Evolutionary conservation across 139 green algal genomes (phyloP).

Genomic region (Picochlorum sp.): DNA sequence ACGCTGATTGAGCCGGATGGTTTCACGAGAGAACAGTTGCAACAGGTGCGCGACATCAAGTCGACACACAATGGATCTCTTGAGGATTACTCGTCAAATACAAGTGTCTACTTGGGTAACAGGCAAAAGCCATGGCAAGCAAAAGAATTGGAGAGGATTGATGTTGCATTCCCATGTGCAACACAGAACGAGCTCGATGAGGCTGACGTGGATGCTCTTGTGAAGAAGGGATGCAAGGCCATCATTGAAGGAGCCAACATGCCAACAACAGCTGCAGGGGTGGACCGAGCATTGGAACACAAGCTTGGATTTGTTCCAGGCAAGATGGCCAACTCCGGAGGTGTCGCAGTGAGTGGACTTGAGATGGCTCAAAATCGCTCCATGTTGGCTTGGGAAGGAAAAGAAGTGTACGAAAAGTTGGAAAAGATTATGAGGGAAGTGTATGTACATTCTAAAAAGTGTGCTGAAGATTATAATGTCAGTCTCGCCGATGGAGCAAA

Average conservation of each 20-base stretch:
- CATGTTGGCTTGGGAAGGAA: constrained; percentile 46
- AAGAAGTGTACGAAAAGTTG: constrained; percentile 64
- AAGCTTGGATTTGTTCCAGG: constrained; percentile 14
- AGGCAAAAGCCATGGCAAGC: constrained; percentile 51
- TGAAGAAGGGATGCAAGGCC: constrained; percentile 45
- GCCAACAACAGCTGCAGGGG: constrained; percentile 57
- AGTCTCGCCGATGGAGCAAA: constrained; percentile 13
- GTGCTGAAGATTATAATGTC: constrained; percentile 12
- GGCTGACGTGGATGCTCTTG: constrained; percentile 50
- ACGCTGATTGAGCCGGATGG: constrained; percentile 37
- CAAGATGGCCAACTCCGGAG: constrained; percentile 58
- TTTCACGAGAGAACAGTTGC: constrained; percentile 48
- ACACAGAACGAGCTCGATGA: constrained; percentile 52
- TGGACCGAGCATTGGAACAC: constrained; percentile 40
- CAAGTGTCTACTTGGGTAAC: constrained; percentile 46
- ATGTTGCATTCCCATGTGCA: constrained; percentile 73
- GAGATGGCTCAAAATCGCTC: constrained; percentile 80
- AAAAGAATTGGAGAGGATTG: constrained; percentile 21
- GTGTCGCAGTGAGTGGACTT: constrained; percentile 69
- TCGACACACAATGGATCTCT: constrained; percentile 14
- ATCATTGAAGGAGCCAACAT: constrained; percentile 84
- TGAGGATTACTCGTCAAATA: constrained; percentile 10
- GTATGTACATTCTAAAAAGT: constrained; percentile 2
- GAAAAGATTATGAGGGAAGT: constrained; percentile 15
- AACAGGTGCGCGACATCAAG: constrained; percentile 33